Percentiles rank a stretch among this genome's conserved stretches.
Evolutionary conservation across 768 basidiomycete genomes (phyloP).

Genomic region (Russula sp.): DNA sequence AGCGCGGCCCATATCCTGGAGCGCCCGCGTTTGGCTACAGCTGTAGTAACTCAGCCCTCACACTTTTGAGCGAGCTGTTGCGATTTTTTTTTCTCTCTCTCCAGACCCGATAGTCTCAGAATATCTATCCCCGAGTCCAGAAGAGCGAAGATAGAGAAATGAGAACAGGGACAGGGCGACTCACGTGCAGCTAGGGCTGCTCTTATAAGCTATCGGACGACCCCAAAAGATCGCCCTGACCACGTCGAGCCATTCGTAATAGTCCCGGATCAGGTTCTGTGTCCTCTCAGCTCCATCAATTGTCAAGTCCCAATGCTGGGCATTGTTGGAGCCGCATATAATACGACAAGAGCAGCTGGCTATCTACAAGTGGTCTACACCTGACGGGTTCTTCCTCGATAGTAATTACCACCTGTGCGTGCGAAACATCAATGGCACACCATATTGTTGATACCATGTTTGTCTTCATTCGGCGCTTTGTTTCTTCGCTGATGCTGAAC

Average conservation of each 20-base stretch:
- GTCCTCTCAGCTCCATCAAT: background rate
- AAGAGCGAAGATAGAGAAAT: no score
- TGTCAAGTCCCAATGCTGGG: background rate
- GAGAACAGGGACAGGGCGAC: no score
- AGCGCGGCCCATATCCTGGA: background rate
- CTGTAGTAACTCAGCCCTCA: no score
- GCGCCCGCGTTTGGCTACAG: background rate
- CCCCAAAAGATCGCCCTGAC: background rate
- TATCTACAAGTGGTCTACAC: background rate
- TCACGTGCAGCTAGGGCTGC: background rate
- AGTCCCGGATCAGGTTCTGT: background rate
- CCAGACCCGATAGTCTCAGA: background rate
- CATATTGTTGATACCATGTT: background rate
- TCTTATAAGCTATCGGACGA: background rate
- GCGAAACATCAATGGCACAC: background rate
- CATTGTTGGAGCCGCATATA: background rate
- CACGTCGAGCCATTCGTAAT: background rate
- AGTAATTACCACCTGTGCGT: background rate
- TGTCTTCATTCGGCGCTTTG: background rate
- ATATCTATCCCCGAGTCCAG: background rate
- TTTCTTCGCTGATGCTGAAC: background rate
- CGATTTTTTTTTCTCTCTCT: background rate
- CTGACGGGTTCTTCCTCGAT: background rate
- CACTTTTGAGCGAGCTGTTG: background rate
- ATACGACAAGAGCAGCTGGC: background rate